Evolutionary conservation across 208 protist species (phyloP), one percentile per base, ranked within the genome.

Genomic region (Trypanosoma brucei): DNA sequence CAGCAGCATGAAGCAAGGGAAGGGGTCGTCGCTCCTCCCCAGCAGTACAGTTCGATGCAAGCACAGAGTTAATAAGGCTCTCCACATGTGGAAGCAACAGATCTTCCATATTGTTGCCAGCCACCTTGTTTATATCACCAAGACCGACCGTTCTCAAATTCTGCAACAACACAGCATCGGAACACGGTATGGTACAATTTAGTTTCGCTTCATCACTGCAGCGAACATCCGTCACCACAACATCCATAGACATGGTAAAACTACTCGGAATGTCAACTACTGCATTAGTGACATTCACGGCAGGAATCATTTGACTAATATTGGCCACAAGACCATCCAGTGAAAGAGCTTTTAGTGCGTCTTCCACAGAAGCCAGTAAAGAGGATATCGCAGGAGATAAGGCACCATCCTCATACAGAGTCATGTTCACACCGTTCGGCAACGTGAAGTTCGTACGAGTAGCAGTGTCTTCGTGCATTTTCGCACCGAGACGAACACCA

Each of bases 181-280:
- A 50, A 37, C 65, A 65, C 6, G 50, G 62, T 58, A 78, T 35
- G 48, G 59, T 62, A 60, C 67, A 78, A 2, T 34, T 13, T 9
- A 66, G 63, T 8, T 54, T 55, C 5, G 35, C 31, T 31, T 52
- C 58, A 38, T 69, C 59, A 46, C 11, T 11, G 56, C 67, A 78
- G 7, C 57, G 37, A 22, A 78, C 39, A 42, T 70, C 34, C n/a
- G 42, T 50, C 11, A 78, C 54, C n/a, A 46, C 56, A 14, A 75
- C 22, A 59, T 75, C 69, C 11, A 64, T 3, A 8, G 60, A 69
- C 6, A 55, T 36, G 37, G 8, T 42, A 22, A 62, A 56, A 7
- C 31, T n/a, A 34, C 33, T 11, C 9, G 51, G 36, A n/a, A 69
- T 14, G 33, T 50, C 14, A 3, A 44, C 6, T 4, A 52, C 44